Conservation (phyloP, 1,139 yeast species). For the Candida tetrigidarum region DNA sequence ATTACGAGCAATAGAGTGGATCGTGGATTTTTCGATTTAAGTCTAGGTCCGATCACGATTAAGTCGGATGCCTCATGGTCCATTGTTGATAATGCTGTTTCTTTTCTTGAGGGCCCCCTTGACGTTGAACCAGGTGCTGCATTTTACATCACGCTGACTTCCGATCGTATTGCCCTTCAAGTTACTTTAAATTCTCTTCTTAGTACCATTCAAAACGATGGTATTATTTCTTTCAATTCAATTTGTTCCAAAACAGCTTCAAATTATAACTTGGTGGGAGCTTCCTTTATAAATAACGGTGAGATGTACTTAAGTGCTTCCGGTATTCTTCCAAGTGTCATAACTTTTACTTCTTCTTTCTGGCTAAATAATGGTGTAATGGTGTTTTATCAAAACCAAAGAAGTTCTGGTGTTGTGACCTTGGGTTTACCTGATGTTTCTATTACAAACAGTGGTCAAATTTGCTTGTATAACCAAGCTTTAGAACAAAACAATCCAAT, state of each 20-base stretch:
- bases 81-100: slow-evolving; percentile 31
- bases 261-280: slow-evolving; percentile 23
- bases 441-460: slow-evolving; percentile 33
- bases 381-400: slow-evolving; percentile 25
- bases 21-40: slow-evolving; percentile 22
- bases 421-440: slow-evolving; percentile 25
- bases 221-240: slow-evolving; percentile 28
- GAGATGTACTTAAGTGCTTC: slow-evolving; percentile 30
- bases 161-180: slow-evolving; percentile 15
- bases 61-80: slow-evolving; percentile 37
- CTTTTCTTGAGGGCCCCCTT: slow-evolving; percentile 28
- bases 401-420: slow-evolving; percentile 22
- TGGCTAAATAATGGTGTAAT: slow-evolving; percentile 34
- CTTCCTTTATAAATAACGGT: slow-evolving; percentile 32
- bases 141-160: slow-evolving; percentile 20
- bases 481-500: slow-evolving; percentile 29
- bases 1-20: slow-evolving; percentile 13
- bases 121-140: slow-evolving; percentile 24
- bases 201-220: slow-evolving; percentile 24
- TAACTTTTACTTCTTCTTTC: slow-evolving; percentile 22
- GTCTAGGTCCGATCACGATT: slow-evolving; percentile 26
- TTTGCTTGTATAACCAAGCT: slow-evolving; percentile 29
- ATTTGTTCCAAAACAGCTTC: slow-evolving; percentile 21
- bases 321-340: slow-evolving; percentile 24
- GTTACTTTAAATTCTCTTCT: slow-evolving; percentile 17